Base-by-base conservation (phyloP, 805 yeast species). In the Nakazawaea holstii region DNA sequence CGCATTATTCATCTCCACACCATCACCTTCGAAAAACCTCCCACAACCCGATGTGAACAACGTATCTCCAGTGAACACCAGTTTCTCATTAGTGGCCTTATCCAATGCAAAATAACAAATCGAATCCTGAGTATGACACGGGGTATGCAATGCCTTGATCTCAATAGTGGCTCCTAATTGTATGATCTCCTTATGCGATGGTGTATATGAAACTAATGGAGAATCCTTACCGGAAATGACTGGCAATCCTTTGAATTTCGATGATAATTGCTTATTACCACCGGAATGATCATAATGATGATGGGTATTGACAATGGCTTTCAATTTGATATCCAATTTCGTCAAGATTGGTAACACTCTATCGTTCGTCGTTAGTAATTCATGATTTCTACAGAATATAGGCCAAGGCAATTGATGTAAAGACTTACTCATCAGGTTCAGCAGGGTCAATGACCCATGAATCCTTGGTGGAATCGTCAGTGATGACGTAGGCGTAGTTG, bases 71-170 rank as follows among this genome's bases (percentile, higher is more conserved):
- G 97, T 88, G 67, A 94, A 90, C 1, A 94, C 90, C 3, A 85
- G 90, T 53, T 72, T 73, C 55, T 89, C 79, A 31, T 72, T 74
- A 0, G 90, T 79, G 31, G 64, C 61, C n/a, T 62, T 55, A 61
- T 92, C 98, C 41, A 70, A 69, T 0, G 78, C 89, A 56, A 66
- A 85, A 65, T 89, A 94, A 61, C 98, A 92, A 51, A 94, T 87
- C 3, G 96, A 88, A 66, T 94, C 99, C 65, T 86, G 94, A 0
- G 99, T 94, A 64, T 94, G 99, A 62, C 99, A 94, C 4, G 99
- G 99, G 0, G 99, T 94, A 65, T 92, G 92, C 35, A 92, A 70
- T 0, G 97, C 95, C 2, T 83, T 80, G 44, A 91, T 77, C 14
- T 78, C 72, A 43, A 92, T 60, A 51, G 74, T 63, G 36, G 72